Percentiles rank a stretch among this genome's conserved stretches.
Conservation (phyloP, 1,139 yeast genomes). For the Kurtzmaniella natalensis region DNA sequence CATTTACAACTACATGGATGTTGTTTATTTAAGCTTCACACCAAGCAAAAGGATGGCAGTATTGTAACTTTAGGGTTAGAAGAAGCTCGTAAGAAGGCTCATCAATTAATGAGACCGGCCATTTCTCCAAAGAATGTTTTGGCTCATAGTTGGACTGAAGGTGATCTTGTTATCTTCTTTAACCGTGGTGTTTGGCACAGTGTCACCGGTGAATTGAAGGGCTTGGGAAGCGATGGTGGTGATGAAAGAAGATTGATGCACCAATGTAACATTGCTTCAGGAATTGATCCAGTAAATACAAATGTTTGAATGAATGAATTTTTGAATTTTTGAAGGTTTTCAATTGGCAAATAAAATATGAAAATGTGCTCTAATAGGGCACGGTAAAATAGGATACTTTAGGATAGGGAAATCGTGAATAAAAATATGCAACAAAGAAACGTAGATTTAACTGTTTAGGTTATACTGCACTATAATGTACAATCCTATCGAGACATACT, state of each 20-base stretch:
- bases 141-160: slow-evolving; percentile 78
- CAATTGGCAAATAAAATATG: neutral
- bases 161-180: slow-evolving; percentile 79
- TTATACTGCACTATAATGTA: too few species aligned
- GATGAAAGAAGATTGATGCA: slow-evolving; percentile 85
- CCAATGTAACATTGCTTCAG: slow-evolving; percentile 88
- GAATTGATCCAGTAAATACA: slow-evolving; percentile 51
- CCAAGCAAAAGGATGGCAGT: slow-evolving; percentile 51
- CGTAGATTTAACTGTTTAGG: neutral
- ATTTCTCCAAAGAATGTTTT: slow-evolving; percentile 68
- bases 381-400: too few species aligned
- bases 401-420: too few species aligned
- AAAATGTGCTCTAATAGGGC: too few species aligned
- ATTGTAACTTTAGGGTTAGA: slow-evolving; percentile 49
- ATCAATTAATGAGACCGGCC: slow-evolving; percentile 79
- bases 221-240: slow-evolving; percentile 38
- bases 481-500: too few species aligned
- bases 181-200: slow-evolving; percentile 90
- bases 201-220: slow-evolving; percentile 79
- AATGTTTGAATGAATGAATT: neutral
- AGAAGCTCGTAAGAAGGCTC: slow-evolving; percentile 68
- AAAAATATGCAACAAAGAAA: neutral
- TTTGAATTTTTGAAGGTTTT: neutral
- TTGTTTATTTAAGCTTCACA: slow-evolving; percentile 65
- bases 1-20: slow-evolving; percentile 87